These are phyloP conservation scores for Fagus crenata DNA, from an alignment of 306 rosid species.

Conservation along the genomic window DNA sequence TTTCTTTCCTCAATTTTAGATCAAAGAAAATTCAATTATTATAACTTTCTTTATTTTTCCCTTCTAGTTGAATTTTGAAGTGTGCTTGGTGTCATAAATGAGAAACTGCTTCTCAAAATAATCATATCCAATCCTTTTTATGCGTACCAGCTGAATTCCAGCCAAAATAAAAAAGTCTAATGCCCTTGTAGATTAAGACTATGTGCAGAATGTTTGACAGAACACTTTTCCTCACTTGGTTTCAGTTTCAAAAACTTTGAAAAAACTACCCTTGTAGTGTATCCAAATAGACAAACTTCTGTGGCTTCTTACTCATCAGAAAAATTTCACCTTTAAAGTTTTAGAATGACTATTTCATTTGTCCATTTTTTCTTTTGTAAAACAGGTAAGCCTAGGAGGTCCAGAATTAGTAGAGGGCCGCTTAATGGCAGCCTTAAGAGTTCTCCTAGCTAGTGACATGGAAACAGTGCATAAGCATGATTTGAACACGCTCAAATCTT, in stretches of 20 bases:
- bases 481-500: conserved; percentile 58
- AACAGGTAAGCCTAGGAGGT: conserved; percentile 83
- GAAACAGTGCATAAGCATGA: conserved; percentile 57
- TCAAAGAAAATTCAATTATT: not conserved
- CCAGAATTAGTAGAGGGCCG: conserved; percentile 73
- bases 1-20: not conserved
- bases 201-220: conserved; percentile 3
- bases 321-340: not conserved
- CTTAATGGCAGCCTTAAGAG: conserved; percentile 82
- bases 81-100: not conserved
- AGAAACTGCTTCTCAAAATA: not conserved
- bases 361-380: not conserved
- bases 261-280: not conserved
- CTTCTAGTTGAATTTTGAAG: not conserved
- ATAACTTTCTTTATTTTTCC: not conserved
- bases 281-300: not conserved
- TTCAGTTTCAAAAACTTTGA: not conserved
- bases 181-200: not conserved
- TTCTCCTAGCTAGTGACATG: conserved; percentile 50
- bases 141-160: not conserved
- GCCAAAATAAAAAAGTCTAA: not conserved
- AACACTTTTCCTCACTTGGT: not conserved
- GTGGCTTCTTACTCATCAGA: not conserved
- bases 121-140: not conserved
- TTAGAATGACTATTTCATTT: not conserved